Evolutionary conservation across 148 eudicot species (phyloP), one percentile per base, ranked within the genome.

Genomic region (Mesembryanthemum crystallinum): DNA sequence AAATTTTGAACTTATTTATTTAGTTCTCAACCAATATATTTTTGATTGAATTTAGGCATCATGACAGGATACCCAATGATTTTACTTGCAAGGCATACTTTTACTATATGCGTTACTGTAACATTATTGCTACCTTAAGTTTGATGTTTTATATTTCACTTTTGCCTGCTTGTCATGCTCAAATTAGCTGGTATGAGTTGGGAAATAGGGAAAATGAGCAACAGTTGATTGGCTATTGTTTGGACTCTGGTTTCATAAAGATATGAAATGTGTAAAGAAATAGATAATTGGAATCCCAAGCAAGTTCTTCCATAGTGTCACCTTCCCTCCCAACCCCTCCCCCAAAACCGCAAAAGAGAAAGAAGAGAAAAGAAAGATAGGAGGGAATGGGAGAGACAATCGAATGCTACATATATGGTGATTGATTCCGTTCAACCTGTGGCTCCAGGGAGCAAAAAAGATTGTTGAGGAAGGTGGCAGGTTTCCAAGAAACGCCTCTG

Each of bases 401-500:
- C 5, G 0, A 57, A 23, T 8, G 2, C 27, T 54, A 18, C 59
- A 54, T 20, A 9, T 42, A 8, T 64, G 45, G 43, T 51, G 47
- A 68, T 52, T 85, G 71, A 76, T 67, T 49, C 33, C 39, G 71
- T 70, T 12, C 37, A 62, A 58, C 12, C 37, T 59, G 68, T 71
- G 70, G 70, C 62, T 69, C 18, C 75, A 94, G 97, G 98, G 97
- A 67, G 96, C 98, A 57, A 92, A 94, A 82, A 82, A 82, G 87
- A 82, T 94, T 39, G 73, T 84, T 76, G 92, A 89, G 73, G 88
- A 77, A 83, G 97, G 94, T 20, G 89, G 86, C 59, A 70, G 61
- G 39, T 92, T 94, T 71, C 98, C 98, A 67, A 84, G 83, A 81
- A 87, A 92, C 72, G 96, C 88, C 32, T 64, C 83, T 39, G 67